Percentiles rank a stretch among this genome's conserved stretches.
Conservation (phyloP, 1,139 yeast genomes). For the Saccharomycopsis hybrid region DNA sequence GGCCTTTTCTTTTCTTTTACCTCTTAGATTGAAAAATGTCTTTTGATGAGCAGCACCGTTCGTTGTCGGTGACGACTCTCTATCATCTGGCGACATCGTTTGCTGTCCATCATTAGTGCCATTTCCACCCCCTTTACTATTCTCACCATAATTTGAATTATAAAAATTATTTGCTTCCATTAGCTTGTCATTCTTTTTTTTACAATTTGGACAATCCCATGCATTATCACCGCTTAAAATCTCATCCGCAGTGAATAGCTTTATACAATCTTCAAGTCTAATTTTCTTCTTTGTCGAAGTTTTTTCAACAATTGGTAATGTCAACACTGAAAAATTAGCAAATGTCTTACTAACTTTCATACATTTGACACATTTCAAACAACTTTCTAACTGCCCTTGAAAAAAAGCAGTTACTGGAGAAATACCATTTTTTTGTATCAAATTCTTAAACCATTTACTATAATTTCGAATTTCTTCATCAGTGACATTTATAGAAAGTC, state of each 20-base stretch:
- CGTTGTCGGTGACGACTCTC: too few relatives aligned
- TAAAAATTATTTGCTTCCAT: slow-evolving; percentile 14
- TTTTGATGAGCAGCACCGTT: slow-evolving; percentile 4
- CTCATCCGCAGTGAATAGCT: slow-evolving; percentile 63
- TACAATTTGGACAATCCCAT: slow-evolving; percentile 74
- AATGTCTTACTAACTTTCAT: slow-evolving; percentile 51
- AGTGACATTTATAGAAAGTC: slow-evolving; percentile 28
- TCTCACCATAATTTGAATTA: slow-evolving; percentile 14
- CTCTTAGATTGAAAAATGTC: slow-evolving; percentile 15
- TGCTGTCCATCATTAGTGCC: neutral
- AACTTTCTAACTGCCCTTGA: slow-evolving; percentile 64
- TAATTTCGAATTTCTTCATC: slow-evolving; percentile 40
- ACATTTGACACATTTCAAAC: slow-evolving; percentile 57
- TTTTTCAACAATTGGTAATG: slow-evolving; percentile 57
- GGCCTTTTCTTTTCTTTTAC: slow-evolving; percentile 14
- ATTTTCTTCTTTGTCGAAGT: slow-evolving; percentile 30
- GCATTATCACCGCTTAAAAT: slow-evolving; percentile 65
- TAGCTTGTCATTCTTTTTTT: slow-evolving; percentile 26
- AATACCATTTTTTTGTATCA: slow-evolving; percentile 49
- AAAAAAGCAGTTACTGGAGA: slow-evolving; percentile 60
- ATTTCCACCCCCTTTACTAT: neutral
- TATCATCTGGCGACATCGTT: too few relatives aligned
- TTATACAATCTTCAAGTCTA: slow-evolving; percentile 55
- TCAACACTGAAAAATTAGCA: slow-evolving; percentile 56
- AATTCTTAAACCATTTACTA: slow-evolving; percentile 50